phyloP scores from a whole-genome alignment of 768 basidiomycete species.

The Boletus insuetus region DNA sequence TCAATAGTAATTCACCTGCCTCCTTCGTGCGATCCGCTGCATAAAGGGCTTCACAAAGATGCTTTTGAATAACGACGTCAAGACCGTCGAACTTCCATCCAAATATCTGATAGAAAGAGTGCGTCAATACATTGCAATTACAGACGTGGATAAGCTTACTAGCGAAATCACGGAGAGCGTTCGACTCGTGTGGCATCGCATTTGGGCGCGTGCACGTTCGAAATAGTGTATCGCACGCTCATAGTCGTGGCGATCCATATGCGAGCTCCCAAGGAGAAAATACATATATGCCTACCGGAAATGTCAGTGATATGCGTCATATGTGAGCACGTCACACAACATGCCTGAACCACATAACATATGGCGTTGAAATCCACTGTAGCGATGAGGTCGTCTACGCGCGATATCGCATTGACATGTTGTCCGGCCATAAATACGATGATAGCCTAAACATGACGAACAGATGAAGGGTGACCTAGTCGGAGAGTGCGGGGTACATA shows the following conservation, averaged over 20 bases:
- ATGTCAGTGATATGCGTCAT: background rate
- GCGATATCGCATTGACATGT: background rate
- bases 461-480: background rate
- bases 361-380: background rate
- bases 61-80: background rate
- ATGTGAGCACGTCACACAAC: background rate
- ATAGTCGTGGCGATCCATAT: background rate
- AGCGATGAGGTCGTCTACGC: constrained; percentile 1
- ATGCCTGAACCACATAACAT: constrained; percentile 2
- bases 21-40: background rate
- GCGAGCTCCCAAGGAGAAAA: constrained; percentile 1
- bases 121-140: background rate
- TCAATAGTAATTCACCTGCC: background rate
- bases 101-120: background rate
- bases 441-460: background rate
- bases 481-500: background rate
- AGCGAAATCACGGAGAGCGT: constrained; percentile 6
- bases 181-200: background rate
- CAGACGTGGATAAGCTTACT: background rate
- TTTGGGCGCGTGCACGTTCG: background rate
- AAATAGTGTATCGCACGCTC: constrained; percentile 1
- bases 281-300: constrained; percentile 5
- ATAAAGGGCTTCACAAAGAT: constrained; percentile 2
- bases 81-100: constrained; percentile 8
- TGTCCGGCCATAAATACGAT: constrained; percentile 1